phyloP scores from a whole-genome alignment of 2,329 filamentous ascomycete species.

The Alternaria solani region DNA sequence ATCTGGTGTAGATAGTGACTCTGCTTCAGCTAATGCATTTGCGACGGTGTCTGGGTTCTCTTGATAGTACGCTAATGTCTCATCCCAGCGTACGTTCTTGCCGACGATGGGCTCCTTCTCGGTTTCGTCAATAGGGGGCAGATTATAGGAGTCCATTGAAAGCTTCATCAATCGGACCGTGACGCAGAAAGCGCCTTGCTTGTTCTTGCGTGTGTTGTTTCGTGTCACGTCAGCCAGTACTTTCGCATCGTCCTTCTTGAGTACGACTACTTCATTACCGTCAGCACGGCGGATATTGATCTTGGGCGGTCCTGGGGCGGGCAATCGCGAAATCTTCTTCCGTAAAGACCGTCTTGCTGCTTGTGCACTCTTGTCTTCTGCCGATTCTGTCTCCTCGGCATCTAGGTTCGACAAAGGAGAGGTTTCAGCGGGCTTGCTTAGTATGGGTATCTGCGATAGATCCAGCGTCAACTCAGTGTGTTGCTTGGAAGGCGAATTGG shows the following conservation, averaged over 20 bases:
- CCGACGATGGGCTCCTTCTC: constrained; percentile 31
- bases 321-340: constrained; percentile 46
- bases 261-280: constrained; percentile 53
- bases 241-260: constrained; percentile 60
- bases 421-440: constrained; percentile 28
- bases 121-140: constrained; percentile 22
- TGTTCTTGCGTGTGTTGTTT: constrained; percentile 61
- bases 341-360: constrained; percentile 46
- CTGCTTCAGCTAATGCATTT: constrained; percentile 38
- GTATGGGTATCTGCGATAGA: constrained; percentile 39
- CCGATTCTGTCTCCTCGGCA: constrained; percentile 21
- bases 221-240: constrained; percentile 56
- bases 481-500: constrained; percentile 56
- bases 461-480: constrained; percentile 45
- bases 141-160: constrained; percentile 37
- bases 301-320: constrained; percentile 48
- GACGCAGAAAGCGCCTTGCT: constrained; percentile 56
- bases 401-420: constrained; percentile 27
- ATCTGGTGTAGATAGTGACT: constrained; percentile 43
- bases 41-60: constrained; percentile 46
- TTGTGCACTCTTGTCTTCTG: constrained; percentile 22
- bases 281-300: constrained; percentile 56
- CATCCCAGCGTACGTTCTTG: constrained; percentile 56
- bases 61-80: constrained; percentile 57
- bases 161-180: constrained; percentile 55